Conservation (phyloP, 306 rosid species). For the Sesbania bispinosa region DNA sequence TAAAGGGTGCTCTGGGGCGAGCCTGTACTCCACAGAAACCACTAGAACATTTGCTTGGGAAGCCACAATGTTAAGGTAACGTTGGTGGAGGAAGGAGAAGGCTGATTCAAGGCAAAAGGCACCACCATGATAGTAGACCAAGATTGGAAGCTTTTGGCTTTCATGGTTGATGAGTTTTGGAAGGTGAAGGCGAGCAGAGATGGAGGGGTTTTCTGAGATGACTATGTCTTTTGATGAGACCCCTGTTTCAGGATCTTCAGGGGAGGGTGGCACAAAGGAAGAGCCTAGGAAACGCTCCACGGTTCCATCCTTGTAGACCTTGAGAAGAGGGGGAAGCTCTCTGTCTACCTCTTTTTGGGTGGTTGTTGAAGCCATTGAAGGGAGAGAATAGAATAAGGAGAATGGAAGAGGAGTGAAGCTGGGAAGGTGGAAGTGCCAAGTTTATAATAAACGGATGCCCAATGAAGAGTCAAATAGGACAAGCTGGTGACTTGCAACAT, state of each 20-base stretch:
- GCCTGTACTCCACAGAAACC: slow-evolving; percentile 55
- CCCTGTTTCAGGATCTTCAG: slow-evolving; percentile 33
- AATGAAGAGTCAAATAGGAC: not conserved
- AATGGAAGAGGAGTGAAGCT: not conserved
- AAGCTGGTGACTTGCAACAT: not conserved
- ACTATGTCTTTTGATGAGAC: slow-evolving; percentile 59
- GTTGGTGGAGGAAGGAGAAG: slow-evolving; percentile 52
- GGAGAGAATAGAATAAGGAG: too few species aligned
- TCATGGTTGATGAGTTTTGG: slow-evolving; percentile 27
- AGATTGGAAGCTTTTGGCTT: slow-evolving; percentile 40
- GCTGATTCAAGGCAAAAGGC: slow-evolving; percentile 53
- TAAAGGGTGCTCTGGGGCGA: slow-evolving; percentile 51
- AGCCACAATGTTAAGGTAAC: slow-evolving; percentile 42
- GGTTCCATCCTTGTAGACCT: slow-evolving; percentile 47
- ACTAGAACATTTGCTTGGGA: slow-evolving; percentile 39
- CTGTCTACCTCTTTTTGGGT: slow-evolving; percentile 30
- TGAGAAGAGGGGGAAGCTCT: slow-evolving; percentile 36
- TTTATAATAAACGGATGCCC: too few species aligned
- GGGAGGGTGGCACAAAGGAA: slow-evolving; percentile 33
- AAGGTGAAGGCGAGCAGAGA: slow-evolving; percentile 44
- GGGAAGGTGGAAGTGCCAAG: not conserved
- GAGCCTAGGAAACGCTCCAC: slow-evolving; percentile 49
- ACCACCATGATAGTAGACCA: slow-evolving; percentile 64
- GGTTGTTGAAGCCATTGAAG: slow-evolving; percentile 35
- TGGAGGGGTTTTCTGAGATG: slow-evolving; percentile 41